Conservation (phyloP, 2,329 filamentous ascomycete species). For the Fusarium nurragi region DNA sequence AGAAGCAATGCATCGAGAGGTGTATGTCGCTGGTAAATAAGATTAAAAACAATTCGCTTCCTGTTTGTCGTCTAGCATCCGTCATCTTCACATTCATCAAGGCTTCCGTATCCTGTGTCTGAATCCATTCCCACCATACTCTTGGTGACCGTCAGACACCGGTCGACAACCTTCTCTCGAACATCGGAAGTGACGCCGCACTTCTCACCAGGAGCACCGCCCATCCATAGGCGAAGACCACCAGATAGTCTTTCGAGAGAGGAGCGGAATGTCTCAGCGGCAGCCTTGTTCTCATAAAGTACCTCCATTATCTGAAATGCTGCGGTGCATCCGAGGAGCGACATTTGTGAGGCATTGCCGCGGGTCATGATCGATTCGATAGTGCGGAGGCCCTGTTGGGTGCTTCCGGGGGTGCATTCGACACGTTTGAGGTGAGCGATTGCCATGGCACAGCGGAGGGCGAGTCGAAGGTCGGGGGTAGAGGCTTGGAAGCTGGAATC, state of each 20-base stretch:
- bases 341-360: conserved; percentile 55
- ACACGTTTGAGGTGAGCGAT: conserved; percentile 66
- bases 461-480: conserved; percentile 63
- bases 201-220: conserved; percentile 60
- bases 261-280: conserved; percentile 57
- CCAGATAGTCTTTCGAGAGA: conserved; percentile 67
- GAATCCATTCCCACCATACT: conserved; percentile 67
- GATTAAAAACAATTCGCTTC: conserved; percentile 3
- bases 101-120: conserved; percentile 68
- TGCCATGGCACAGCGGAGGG: conserved; percentile 68
- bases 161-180: conserved; percentile 64
- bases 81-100: conserved; percentile 59
- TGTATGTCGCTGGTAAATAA: conserved; percentile 13
- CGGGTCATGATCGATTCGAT: conserved; percentile 61
- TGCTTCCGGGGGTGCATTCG: conserved; percentile 47
- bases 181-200: conserved; percentile 61
- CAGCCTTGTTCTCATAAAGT: conserved; percentile 58
- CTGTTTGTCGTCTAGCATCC: conserved; percentile 37
- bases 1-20: conserved; percentile 6
- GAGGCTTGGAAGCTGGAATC: conserved; percentile 55
- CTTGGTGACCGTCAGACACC: conserved; percentile 66
- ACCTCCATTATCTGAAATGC: conserved; percentile 67
- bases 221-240: conserved; percentile 69
- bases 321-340: conserved; percentile 68
- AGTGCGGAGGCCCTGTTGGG: conserved; percentile 56